These are phyloP conservation scores for Ceratocystiopsis brevicomis DNA, from an alignment of 2,329 filamentous ascomycete species.

Conservation along the genomic window DNA sequence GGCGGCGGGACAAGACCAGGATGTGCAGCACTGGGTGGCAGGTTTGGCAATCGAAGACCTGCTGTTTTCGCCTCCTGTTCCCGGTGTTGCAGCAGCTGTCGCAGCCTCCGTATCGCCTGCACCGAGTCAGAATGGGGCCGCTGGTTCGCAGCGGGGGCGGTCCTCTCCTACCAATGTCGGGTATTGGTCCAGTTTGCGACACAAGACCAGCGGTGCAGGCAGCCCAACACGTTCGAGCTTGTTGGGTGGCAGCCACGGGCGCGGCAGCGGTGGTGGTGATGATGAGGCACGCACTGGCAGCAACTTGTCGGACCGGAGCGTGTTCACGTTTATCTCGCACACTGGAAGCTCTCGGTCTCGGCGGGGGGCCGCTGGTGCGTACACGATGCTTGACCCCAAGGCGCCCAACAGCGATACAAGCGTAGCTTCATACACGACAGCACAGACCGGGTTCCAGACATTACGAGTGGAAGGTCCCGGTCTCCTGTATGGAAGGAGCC, in stretches of 20 bases:
- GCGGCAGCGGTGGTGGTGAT: constrained; percentile 12
- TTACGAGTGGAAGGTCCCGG: constrained; percentile 34
- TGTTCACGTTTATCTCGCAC: constrained; percentile 18
- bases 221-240: constrained; percentile 7
- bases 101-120: constrained; percentile 3
- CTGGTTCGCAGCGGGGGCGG: constrained; percentile 12
- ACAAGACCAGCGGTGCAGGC: constrained; percentile 12
- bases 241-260: neutral
- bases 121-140: neutral
- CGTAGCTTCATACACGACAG: constrained; percentile 11
- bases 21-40: constrained; percentile 39
- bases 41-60: constrained; percentile 36
- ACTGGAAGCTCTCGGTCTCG: constrained; percentile 16
- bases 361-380: constrained; percentile 11
- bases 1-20: constrained; percentile 22
- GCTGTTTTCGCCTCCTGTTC: constrained; percentile 22
- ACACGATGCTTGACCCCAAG: constrained; percentile 4
- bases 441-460: constrained; percentile 30
- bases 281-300: constrained; percentile 36
- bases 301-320: constrained; percentile 35
- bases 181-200: constrained; percentile 17
- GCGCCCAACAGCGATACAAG: constrained; percentile 6
- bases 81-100: constrained; percentile 2
- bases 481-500: constrained; percentile 20
- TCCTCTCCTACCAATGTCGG: constrained; percentile 17